A percentile compares a stretch with the other conserved stretches of the same genome.
These are phyloP conservation scores for Lentinula guzmanii DNA, from an alignment of 768 basidiomycete genomes.

Conservation along the genomic window DNA sequence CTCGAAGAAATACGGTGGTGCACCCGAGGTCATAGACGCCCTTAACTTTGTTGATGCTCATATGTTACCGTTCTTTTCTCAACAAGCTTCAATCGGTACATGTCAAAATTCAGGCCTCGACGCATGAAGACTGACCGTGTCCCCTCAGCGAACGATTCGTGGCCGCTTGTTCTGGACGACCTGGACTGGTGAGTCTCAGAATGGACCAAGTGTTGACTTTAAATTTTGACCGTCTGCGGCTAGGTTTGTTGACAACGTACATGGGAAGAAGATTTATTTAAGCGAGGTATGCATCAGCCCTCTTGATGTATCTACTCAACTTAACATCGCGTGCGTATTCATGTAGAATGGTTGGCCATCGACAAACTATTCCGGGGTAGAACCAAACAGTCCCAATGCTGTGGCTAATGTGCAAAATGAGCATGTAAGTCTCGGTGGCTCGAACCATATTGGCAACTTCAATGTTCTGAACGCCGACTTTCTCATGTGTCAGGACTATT, in stretches of 20 bases:
- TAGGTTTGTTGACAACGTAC: slow-evolving; percentile 49
- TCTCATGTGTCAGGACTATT: slow-evolving; percentile 44
- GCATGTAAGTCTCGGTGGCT: slow-evolving; percentile 31
- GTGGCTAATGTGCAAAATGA: slow-evolving; percentile 60
- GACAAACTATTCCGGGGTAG: slow-evolving; percentile 48
- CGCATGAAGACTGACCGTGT: background rate
- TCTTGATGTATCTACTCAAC: background rate
- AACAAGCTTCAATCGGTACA: slow-evolving; percentile 49
- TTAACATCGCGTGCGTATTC: background rate
- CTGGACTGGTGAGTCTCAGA: slow-evolving; percentile 38
- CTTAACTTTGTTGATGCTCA: slow-evolving; percentile 64
- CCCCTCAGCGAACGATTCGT: slow-evolving; percentile 44
- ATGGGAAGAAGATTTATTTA: slow-evolving; percentile 71
- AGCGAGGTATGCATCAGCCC: slow-evolving; percentile 44
- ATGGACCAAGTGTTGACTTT: background rate
- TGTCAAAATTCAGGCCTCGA: background rate
- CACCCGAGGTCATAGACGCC: slow-evolving; percentile 31
- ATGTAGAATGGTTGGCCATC: slow-evolving; percentile 76
- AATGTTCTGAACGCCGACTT: background rate
- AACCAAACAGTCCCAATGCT: slow-evolving; percentile 59
- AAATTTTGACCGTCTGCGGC: background rate
- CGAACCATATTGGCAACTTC: background rate
- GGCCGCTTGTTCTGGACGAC: slow-evolving; percentile 56
- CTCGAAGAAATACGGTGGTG: background rate
- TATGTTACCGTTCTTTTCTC: slow-evolving; percentile 66